Base-by-base conservation (phyloP, 1,284 basidiomycete genomes). In the Heterobasidion occidentale region DNA sequence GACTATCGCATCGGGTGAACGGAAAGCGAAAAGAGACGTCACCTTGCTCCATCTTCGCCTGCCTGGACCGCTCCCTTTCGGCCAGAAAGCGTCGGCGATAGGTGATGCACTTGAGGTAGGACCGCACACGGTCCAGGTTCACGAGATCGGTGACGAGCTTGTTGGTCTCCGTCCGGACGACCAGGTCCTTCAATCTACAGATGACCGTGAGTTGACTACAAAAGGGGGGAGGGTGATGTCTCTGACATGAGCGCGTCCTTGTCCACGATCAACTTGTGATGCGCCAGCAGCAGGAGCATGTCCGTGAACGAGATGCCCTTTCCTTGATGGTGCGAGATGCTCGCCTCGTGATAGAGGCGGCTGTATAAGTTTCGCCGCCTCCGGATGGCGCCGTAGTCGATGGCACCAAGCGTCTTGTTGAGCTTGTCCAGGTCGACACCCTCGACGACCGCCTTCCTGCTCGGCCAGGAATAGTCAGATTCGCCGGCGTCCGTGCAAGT, bases 191-290 rank as follows among this genome's bases (percentile, higher is more conserved):
- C 60, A 95, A 69, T 33, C 92, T 96, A 60, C 7, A 48, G 34
- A 20, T 48, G 38, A 51, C 42, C 15, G 51, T 58, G 44, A 65
- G 27, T 56, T 50, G 14, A 8, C 53, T 54, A 4, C 12, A 20
- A 5, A 9, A 36, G 38, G 34, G 9, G 36, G 35, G 51, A 53
- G 20, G 46, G 27, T 12, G 27, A 48, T 19, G 46, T 11, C 7
- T 70, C 88, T 68, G 67, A 94, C 92, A 85, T 79, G n/a, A 96
- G 72, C 11, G 92, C 93, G 52, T 92, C 87, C 36, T 83, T 83
- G 67, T 97, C 93, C 58, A 94, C 82, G 62, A 98, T 94, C 57
- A 98, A 74, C 70, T 92, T 96, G 72, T 98, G 87, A 67, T 97
- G 94, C 0, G 93, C 90, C 36, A 99, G 74, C 55, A 98, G 73